Base-by-base conservation (phyloP, 140 eudicot genomes). In the Bidens hawaiensis region DNA sequence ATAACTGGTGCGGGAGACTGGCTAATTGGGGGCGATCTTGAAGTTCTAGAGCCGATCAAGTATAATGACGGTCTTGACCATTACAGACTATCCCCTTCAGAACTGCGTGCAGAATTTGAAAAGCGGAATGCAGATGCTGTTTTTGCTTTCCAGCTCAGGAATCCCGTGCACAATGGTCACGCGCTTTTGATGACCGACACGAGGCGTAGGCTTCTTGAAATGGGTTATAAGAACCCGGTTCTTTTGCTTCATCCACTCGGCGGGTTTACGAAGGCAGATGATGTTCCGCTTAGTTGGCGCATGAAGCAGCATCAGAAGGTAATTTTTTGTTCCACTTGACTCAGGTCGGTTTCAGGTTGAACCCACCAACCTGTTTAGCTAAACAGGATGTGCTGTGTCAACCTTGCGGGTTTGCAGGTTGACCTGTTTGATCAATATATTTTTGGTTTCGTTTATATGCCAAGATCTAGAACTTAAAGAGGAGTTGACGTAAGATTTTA, bases 241-340 rank as follows among this genome's bases (percentile, higher is more conserved):
- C 94, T 91, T 22, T 80, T 91, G 83, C 98, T 91, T 74, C 96
- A 91, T 82, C 98, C 98, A n/a, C 75, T 91, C 14, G 98, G 98
- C 16, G 98, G 98, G 3, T 91, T 77, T 67, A 82, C 91, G 9
- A 91, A 91, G 81, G 91, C 95, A 11, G 98, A 91, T 78, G 98
- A 91, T 67, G 96, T 91, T 42, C 98, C 98, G 1, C 81, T 91
- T 46, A 80, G 85, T 61, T 85, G 87, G 85, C 89, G 96, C 18
- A 91, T 91, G 98, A 85, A 84, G 82, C 98, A 91, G 45, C 98
- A 91, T 62, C 82, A 79, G 76, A 91, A 84, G 95, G 97, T 89
- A n/a, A n/a, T n/a, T n/a, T n/a, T n/a, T n/a, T n/a, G n/a, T n/a
- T n/a, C n/a, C n/a, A n/a, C n/a, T n/a, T n/a, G n/a, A n/a, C n/a